Conservation (phyloP, 371 early-diverging fungal genomes). For the Rhizopus stolonifer region DNA sequence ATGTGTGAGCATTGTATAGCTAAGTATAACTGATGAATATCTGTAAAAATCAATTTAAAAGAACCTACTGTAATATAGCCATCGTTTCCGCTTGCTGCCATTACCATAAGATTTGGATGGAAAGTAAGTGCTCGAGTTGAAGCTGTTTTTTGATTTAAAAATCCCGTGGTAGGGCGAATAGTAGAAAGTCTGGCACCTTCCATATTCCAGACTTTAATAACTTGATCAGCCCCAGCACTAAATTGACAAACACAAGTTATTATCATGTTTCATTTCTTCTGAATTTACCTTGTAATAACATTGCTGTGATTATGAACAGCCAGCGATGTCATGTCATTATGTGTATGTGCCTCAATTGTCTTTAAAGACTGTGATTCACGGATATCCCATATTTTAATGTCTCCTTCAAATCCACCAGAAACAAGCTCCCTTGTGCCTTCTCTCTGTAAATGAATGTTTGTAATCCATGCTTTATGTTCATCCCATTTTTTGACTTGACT, state of each 20-base stretch:
- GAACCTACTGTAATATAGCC: conserved; percentile 32
- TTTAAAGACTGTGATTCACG: conserved; percentile 54
- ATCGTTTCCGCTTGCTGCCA: conserved; percentile 56
- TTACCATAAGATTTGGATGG: conserved; percentile 56
- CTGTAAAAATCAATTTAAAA: background rate
- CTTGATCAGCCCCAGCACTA: conserved; percentile 66
- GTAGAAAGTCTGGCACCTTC: conserved; percentile 55
- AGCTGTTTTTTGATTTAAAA: conserved; percentile 51
- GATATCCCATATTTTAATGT: conserved; percentile 85
- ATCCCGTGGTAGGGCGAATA: conserved; percentile 61
- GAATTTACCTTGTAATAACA: conserved; percentile 65
- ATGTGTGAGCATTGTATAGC: background rate
- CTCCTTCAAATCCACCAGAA: conserved; percentile 65
- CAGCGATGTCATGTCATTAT: conserved; percentile 62
- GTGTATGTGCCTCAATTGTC: conserved; percentile 52
- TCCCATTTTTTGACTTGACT: conserved; percentile 63
- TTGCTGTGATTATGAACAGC: conserved; percentile 73
- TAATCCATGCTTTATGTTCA: conserved; percentile 66
- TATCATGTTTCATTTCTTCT: background rate
- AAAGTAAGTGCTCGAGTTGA: conserved; percentile 52
- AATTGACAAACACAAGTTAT: background rate
- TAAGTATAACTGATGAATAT: background rate
- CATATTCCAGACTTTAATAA: conserved; percentile 66
- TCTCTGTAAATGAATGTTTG: conserved; percentile 64
- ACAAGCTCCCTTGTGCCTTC: conserved; percentile 63